Evolutionary conservation across 164 flowering plant genomes (phyloP).

Genomic region (Kalanchoe fedtschenkoi): DNA sequence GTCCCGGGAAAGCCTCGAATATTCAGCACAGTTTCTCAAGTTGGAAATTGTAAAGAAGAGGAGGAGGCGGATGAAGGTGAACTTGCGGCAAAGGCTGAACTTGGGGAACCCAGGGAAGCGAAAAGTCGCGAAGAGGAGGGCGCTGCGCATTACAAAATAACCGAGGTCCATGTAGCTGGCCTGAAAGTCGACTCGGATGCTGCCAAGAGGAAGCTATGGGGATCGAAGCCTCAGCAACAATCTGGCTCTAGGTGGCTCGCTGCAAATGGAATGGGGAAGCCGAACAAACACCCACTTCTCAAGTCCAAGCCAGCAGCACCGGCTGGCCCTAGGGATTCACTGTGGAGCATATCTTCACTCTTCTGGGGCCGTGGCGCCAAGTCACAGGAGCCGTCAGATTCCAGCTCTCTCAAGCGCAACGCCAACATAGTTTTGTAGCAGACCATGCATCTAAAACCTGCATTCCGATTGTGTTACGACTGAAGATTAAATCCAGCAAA

Average conservation of each 20-base stretch:
- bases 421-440: constrained; percentile 62
- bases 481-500: too few species aligned
- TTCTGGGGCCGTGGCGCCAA: constrained; percentile 53
- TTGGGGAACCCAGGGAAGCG: constrained; percentile 20
- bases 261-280: constrained; percentile 82
- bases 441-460: too few species aligned
- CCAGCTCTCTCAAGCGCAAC: constrained; percentile 57
- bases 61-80: constrained; percentile 32
- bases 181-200: constrained; percentile 39
- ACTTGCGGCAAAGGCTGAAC: constrained; percentile 11
- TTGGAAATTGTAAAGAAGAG: constrained; percentile 26
- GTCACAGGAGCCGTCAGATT: constrained; percentile 58
- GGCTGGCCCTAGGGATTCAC: constrained; percentile 53
- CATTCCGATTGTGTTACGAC: too few species aligned
- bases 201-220: constrained; percentile 41
- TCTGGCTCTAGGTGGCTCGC: constrained; percentile 96
- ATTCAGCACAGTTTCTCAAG: constrained; percentile 40
- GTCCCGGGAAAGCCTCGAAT: constrained; percentile 78
- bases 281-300: constrained; percentile 52
- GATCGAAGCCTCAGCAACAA: constrained; percentile 47
- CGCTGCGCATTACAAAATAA: constrained; percentile 50
- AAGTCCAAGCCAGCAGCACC: constrained; percentile 53
- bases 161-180: constrained; percentile 54
- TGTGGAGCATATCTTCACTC: constrained; percentile 89
- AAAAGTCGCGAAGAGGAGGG: constrained; percentile 30